Evolutionary conservation across 306 rosid species (phyloP).

Genomic region (Lablab purpureus): DNA sequence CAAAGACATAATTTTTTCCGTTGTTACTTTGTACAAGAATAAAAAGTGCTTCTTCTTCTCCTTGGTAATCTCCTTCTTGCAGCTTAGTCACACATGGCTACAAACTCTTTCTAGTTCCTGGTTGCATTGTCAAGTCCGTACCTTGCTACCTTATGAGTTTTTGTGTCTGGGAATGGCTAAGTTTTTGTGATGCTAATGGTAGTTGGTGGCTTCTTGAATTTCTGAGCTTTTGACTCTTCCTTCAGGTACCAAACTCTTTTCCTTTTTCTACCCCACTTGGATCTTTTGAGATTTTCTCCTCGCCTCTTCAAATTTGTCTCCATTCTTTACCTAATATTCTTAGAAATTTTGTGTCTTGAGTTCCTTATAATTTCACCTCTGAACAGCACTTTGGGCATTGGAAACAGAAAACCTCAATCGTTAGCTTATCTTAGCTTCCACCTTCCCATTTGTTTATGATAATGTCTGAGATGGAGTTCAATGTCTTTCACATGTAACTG

Average conservation of each 20-base stretch:
- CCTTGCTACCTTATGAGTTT: constrained; percentile 27
- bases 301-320: constrained; percentile 28
- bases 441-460: constrained; percentile 2
- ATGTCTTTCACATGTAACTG: constrained; percentile 30
- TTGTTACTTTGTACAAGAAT: background rate
- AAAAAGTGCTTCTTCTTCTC: background rate
- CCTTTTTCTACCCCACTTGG: constrained; percentile 30
- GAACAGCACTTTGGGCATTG: constrained; percentile 12
- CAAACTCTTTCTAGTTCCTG: background rate
- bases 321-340: constrained; percentile 37
- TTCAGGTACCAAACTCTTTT: constrained; percentile 56
- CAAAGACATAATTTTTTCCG: background rate
- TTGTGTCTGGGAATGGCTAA: constrained; percentile 31
- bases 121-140: constrained; percentile 18
- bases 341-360: constrained; percentile 37
- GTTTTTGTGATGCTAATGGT: constrained; percentile 43
- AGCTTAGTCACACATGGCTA: background rate
- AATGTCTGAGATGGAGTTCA: background rate
- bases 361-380: constrained; percentile 6
- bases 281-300: constrained; percentile 21
- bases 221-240: constrained; percentile 49
- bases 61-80: background rate
- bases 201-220: constrained; percentile 52
- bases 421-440: constrained; percentile 14
- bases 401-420: background rate